A percentile compares a stretch with the other conserved stretches of the same genome.
phyloP scores from a whole-genome alignment of 2,329 filamentous ascomycete genomes.

The Fusarium coffeatum region DNA sequence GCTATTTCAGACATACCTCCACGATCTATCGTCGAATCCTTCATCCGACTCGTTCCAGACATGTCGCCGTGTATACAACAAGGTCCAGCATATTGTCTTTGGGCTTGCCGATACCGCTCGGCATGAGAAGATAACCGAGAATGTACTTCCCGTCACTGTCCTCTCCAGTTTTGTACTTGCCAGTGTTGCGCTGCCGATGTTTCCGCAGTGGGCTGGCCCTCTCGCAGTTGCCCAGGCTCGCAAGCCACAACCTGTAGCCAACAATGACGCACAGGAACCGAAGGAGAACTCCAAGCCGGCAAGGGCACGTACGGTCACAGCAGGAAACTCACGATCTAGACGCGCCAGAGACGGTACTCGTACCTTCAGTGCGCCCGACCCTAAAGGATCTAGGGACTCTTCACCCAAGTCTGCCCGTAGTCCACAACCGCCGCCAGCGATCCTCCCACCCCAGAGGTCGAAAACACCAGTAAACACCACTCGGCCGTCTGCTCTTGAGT shows the following conservation, averaged over 20 bases:
- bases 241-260: slow-evolving; percentile 67
- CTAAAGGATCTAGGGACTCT: slow-evolving; percentile 47
- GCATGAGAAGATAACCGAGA: slow-evolving; percentile 83
- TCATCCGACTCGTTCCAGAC: slow-evolving; percentile 83
- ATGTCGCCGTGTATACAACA: slow-evolving; percentile 86
- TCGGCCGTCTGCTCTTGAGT: slow-evolving; percentile 63
- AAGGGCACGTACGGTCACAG: slow-evolving; percentile 75
- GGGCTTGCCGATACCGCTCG: slow-evolving; percentile 76
- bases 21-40: slow-evolving; percentile 80
- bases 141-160: slow-evolving; percentile 81
- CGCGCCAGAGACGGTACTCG: slow-evolving; percentile 59
- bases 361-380: slow-evolving; percentile 59
- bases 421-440: slow-evolving; percentile 33
- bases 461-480: slow-evolving; percentile 55
- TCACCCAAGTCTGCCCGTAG: slow-evolving; percentile 46
- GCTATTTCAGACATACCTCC: slow-evolving; percentile 89
- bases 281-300: slow-evolving; percentile 59
- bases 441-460: slow-evolving; percentile 42
- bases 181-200: slow-evolving; percentile 77
- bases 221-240: slow-evolving; percentile 84
- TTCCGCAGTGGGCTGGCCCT: slow-evolving; percentile 83
- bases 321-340: slow-evolving; percentile 62
- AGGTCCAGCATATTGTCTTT: slow-evolving; percentile 89
- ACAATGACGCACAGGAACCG: slow-evolving; percentile 50
- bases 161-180: slow-evolving; percentile 84